Evolutionary conservation across 805 yeast genomes (phyloP).

Genomic region (Candida nemodendra): DNA sequence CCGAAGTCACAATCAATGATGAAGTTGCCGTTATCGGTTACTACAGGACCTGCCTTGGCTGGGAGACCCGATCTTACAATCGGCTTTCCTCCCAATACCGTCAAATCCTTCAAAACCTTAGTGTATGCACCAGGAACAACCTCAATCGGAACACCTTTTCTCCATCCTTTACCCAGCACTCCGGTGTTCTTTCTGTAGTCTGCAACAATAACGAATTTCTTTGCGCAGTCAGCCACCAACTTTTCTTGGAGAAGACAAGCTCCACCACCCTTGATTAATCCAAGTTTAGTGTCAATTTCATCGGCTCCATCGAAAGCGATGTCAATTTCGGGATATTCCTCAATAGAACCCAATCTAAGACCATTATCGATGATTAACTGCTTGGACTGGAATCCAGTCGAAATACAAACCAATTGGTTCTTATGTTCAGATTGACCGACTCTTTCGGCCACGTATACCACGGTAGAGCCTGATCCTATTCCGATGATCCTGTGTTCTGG

Average conservation of each 20-base stretch:
- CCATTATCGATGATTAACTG: constrained; percentile 82
- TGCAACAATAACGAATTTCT: constrained; percentile 82
- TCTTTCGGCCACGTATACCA: constrained; percentile 94
- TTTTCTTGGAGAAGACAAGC: constrained; percentile 97
- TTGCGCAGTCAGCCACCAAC: constrained; percentile 79
- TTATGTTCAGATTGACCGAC: constrained; percentile 67
- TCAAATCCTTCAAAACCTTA: constrained; percentile 66
- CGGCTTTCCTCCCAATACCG: constrained; percentile 62
- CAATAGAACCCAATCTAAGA: constrained; percentile 73
- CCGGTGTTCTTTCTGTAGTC: constrained; percentile 84
- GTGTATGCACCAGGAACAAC: constrained; percentile 87
- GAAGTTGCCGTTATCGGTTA: constrained; percentile 94
- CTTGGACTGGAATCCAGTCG: constrained; percentile 96
- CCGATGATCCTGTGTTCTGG: constrained; percentile 74
- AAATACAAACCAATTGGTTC: constrained; percentile 68
- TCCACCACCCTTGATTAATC: constrained; percentile 97
- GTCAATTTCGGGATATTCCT: constrained; percentile 79
- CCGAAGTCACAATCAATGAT: constrained; percentile 94
- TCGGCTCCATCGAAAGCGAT: constrained; percentile 99
- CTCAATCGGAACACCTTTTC: constrained; percentile 91
- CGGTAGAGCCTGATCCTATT: constrained; percentile 96
- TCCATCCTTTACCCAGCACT: constrained; percentile 77
- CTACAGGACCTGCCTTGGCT: constrained; percentile 95
- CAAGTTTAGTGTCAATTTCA: constrained; percentile 79
- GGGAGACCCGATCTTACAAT: constrained; percentile 79